A percentile compares a stretch with the other conserved stretches of the same genome.
These are phyloP conservation scores for Mucor piriformis DNA, from an alignment of 371 early-diverging fungal species.

Conservation along the genomic window DNA sequence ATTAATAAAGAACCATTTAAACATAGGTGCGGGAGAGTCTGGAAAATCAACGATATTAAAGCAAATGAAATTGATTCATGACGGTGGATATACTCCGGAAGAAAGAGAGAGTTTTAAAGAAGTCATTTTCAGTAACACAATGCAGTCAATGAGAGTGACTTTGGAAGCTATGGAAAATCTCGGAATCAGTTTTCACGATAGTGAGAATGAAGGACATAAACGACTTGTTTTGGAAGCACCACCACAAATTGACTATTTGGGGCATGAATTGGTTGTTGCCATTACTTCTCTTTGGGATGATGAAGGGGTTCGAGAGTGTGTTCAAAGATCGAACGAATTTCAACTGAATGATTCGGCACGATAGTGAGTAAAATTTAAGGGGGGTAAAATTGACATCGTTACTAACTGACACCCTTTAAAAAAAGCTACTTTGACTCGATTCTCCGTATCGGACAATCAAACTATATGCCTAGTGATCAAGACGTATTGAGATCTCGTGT, in stretches of 20 bases:
- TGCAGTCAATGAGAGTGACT: slow-evolving; percentile 89
- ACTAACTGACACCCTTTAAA: not conserved
- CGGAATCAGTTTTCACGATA: slow-evolving; percentile 64
- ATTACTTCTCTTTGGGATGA: slow-evolving; percentile 80
- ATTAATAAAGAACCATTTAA: too few relatives aligned
- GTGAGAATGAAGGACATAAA: slow-evolving; percentile 63
- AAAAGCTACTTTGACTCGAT: slow-evolving; percentile 83
- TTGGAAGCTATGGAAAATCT: slow-evolving; percentile 86
- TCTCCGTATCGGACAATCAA: slow-evolving; percentile 74
- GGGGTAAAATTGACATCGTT: not conserved
- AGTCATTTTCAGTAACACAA: slow-evolving; percentile 89
- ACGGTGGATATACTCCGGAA: slow-evolving; percentile 82
- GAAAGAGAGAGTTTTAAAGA: slow-evolving; percentile 89
- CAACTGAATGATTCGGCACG: slow-evolving; percentile 85
- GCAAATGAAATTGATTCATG: slow-evolving; percentile 96
- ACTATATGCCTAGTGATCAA: slow-evolving; percentile 86
- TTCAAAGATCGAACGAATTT: slow-evolving; percentile 75
- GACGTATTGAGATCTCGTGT: slow-evolving; percentile 82
- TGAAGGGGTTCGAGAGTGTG: slow-evolving; percentile 75
- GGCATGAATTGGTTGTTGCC: slow-evolving; percentile 69
- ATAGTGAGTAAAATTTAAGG: slow-evolving; percentile 61
- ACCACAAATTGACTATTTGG: slow-evolving; percentile 65
- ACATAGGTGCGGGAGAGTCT: slow-evolving; percentile 93
- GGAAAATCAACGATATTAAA: slow-evolving; percentile 96
- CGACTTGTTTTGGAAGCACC: slow-evolving; percentile 61